A percentile compares a stretch with the other conserved stretches of the same genome.
Evolutionary conservation across 768 basidiomycete species (phyloP).

Genomic region (Termitomyces sp.): DNA sequence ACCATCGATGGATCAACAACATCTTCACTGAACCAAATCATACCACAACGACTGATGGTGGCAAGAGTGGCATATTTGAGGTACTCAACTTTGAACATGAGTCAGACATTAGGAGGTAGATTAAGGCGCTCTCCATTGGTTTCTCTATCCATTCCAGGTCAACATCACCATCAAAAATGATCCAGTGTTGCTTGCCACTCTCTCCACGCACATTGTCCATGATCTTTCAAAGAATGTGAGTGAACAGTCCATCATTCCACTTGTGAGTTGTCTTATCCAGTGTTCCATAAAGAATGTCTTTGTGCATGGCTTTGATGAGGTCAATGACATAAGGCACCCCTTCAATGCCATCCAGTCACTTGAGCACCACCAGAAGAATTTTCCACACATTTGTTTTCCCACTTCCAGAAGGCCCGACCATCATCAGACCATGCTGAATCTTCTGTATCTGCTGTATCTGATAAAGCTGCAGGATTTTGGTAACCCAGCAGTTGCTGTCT

Average conservation of each 20-base stretch:
- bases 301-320: conserved; percentile 98
- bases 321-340: conserved; percentile 97
- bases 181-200: conserved; percentile 96
- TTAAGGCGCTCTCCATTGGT: conserved; percentile 95
- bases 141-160: conserved; percentile 99
- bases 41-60: conserved; percentile 99
- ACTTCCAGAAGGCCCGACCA: conserved; percentile 97
- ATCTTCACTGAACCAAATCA: conserved; percentile 99
- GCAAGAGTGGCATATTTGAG: conserved; percentile 95
- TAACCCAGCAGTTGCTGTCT: conserved; percentile 84
- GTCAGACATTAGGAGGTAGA: conserved; percentile 93
- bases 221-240: conserved; percentile 95
- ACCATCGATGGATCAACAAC: conserved; percentile 91
- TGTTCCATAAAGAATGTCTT: conserved; percentile 96
- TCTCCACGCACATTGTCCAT: conserved; percentile 99
- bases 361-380: conserved; percentile 86
- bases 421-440: conserved; percentile 99
- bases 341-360: conserved; percentile 88
- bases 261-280: conserved; percentile 96
- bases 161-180: conserved; percentile 98
- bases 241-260: conserved; percentile 99
- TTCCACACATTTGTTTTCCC: conserved; percentile 99
- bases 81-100: conserved; percentile 99
- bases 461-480: conserved; percentile 95
- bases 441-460: conserved; percentile 99